Base-by-base conservation (phyloP, 768 basidiomycete genomes). In the Cystofilobasidium ferigula region DNA sequence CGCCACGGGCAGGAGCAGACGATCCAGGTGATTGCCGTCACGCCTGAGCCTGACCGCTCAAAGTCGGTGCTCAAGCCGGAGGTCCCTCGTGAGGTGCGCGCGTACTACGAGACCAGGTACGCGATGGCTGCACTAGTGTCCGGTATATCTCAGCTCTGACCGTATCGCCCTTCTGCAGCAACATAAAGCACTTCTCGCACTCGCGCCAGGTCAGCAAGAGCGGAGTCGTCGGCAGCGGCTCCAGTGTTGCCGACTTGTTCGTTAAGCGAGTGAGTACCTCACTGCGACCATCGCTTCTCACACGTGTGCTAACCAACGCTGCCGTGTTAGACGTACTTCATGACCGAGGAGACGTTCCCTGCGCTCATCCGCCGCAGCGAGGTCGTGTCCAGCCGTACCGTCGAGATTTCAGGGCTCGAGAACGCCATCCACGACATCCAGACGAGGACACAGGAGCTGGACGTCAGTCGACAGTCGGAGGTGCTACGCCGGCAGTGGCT, bases 281-380 rank as follows among this genome's bases (percentile, higher is more conserved):
- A 22, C 5, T 35, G 6, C 32, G 38, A 13, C 13, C 22, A 12
- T 10, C 22, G 12, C 47, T 28, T 3, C 12, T 34, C 14, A 35
- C 5, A 35, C 12, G 7, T 36, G 24, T 24, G 73, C 87, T 85
- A 3, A 91, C 89, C 0, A 89, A 92, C 75, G 87, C 90, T 71
- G 81, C 83, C 4, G 92, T 93, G 77, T 22, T 43, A 48, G 61
- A 53, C 36, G 13, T 48, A 34, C n/a, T 47, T 61, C 72, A 72
- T 71, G 22, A 69, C 51, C 2, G 51, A 69, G 26, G 72, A 74
- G 34, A 30, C 56, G 16, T 61, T 76, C 4, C 94, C 94, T 0
- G 92, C 91, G 0, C 87, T 97, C 3, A 81, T 97, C 42, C 84
- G 88, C 36, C 83, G 94, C 28, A 91, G 89, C 0, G 92, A 95